phyloP scores from a whole-genome alignment of 2,329 filamentous ascomycete genomes.

The Graphilbum sp. region DNA sequence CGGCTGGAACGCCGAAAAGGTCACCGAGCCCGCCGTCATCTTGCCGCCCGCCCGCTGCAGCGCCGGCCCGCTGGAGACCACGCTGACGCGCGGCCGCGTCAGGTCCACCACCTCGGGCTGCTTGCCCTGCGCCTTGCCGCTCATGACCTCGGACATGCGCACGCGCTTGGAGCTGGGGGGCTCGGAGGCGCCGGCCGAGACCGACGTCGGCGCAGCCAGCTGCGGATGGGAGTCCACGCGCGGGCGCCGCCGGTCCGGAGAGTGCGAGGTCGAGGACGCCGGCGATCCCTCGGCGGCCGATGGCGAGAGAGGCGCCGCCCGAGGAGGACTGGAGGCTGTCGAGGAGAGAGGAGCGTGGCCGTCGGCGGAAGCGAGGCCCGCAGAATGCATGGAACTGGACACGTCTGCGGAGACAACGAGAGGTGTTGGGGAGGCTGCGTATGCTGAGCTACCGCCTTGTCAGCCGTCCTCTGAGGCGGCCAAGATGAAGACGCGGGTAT shows the following conservation, averaged over 20 bases:
- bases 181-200: not conserved
- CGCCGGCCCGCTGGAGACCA: not conserved
- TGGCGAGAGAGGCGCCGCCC: conserved; percentile 33
- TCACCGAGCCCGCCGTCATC: not conserved
- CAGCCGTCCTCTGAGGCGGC: no score
- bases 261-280: not conserved
- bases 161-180: conserved; percentile 16
- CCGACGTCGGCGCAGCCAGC: conserved; percentile 1
- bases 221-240: conserved; percentile 1
- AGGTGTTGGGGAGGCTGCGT: no score
- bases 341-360: conserved; percentile 13
- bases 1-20: conserved; percentile 42
- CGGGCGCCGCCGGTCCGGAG: not conserved
- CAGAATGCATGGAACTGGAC: not conserved
- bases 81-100: conserved; percentile 19
- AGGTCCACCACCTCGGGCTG: conserved; percentile 27
- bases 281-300: not conserved
- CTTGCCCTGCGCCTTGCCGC: conserved; percentile 18
- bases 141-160: conserved; percentile 14
- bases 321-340: conserved; percentile 43
- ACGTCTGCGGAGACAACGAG: no score
- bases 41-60: not conserved
- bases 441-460: no score
- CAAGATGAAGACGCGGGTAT: no score
- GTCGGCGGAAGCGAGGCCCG: not conserved